Evolutionary conservation across 768 basidiomycete genomes (phyloP).

Genomic region (Pisolithus orientalis): DNA sequence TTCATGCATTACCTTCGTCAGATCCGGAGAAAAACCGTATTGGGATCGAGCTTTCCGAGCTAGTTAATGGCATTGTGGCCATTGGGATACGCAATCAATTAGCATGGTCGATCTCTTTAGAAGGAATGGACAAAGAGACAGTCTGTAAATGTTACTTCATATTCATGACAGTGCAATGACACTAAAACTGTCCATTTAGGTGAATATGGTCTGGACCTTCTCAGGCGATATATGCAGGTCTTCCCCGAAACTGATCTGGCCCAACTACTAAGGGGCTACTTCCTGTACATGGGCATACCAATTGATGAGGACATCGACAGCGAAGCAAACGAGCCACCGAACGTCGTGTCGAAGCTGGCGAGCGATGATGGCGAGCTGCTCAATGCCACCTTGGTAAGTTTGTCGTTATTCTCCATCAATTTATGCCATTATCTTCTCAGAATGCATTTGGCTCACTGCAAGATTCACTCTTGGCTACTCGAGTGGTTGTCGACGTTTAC

Average conservation of each 20-base stretch:
- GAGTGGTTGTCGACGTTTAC: slow-evolving; percentile 62
- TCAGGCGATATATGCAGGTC: slow-evolving; percentile 56
- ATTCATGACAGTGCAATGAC: background rate
- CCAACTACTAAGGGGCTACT: slow-evolving; percentile 58
- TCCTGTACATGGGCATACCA: slow-evolving; percentile 49
- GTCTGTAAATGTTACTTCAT: slow-evolving; percentile 44
- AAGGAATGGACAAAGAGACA: slow-evolving; percentile 61
- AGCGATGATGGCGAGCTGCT: slow-evolving; percentile 46
- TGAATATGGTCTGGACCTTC: slow-evolving; percentile 48
- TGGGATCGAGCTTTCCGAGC: slow-evolving; percentile 58
- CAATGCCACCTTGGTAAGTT: slow-evolving; percentile 54
- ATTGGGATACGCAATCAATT: slow-evolving; percentile 71
- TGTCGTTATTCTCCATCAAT: background rate
- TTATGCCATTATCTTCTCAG: slow-evolving; percentile 30
- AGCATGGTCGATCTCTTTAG: slow-evolving; percentile 77
- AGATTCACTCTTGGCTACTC: slow-evolving; percentile 59
- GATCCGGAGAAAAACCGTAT: slow-evolving; percentile 39
- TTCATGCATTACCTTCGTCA: slow-evolving; percentile 52
- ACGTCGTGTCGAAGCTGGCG: background rate
- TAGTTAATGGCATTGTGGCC: slow-evolving; percentile 71
- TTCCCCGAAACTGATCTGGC: slow-evolving; percentile 60
- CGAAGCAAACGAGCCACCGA: slow-evolving; percentile 11
- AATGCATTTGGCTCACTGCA: slow-evolving; percentile 45
- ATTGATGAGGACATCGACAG: slow-evolving; percentile 35
- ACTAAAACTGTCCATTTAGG: slow-evolving; percentile 32